A percentile compares a stretch with the other conserved stretches of the same genome.
These are phyloP conservation scores for Candida sojae DNA, from an alignment of 1,139 yeast genomes.

Conservation along the genomic window DNA sequence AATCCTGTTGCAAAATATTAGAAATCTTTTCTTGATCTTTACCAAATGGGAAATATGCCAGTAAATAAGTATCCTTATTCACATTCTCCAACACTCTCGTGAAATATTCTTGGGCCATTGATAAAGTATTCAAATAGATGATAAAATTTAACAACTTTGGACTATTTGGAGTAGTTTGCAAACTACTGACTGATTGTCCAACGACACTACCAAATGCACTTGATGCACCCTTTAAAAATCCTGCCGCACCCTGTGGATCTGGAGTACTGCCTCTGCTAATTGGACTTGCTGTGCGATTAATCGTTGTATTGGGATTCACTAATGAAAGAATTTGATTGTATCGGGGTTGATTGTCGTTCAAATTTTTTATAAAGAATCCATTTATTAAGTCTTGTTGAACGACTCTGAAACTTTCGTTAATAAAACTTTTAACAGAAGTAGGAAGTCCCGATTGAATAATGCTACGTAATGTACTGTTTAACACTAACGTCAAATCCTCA, in stretches of 20 bases:
- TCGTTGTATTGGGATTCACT: slow-evolving; percentile 9
- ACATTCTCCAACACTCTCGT: slow-evolving; percentile 45
- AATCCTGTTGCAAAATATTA: slow-evolving; percentile 39
- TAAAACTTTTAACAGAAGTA: slow-evolving; percentile 51
- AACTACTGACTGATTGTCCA: slow-evolving; percentile 24
- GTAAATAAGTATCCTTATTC: slow-evolving; percentile 26
- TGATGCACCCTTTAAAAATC: slow-evolving; percentile 49
- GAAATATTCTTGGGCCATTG: slow-evolving; percentile 58
- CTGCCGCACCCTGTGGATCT: slow-evolving; percentile 26
- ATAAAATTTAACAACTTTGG: slow-evolving; percentile 49
- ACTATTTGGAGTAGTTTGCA: slow-evolving; percentile 23
- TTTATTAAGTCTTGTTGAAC: slow-evolving; percentile 39
- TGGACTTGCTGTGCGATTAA: slow-evolving; percentile 23
- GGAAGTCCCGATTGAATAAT: slow-evolving; percentile 64
- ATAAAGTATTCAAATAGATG: slow-evolving; percentile 61
- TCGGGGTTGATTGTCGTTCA: slow-evolving; percentile 59
- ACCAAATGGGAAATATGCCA: slow-evolving; percentile 55
- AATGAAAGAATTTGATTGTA: slow-evolving; percentile 42
- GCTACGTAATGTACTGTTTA: slow-evolving; percentile 65
- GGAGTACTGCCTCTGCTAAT: slow-evolving; percentile 38
- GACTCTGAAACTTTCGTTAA: slow-evolving; percentile 33
- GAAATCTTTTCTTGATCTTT: slow-evolving; percentile 48
- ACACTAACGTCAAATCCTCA: slow-evolving; percentile 78
- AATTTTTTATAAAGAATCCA: slow-evolving; percentile 47
- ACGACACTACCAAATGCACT: slow-evolving; percentile 51